Base-by-base conservation (phyloP, 2,329 filamentous ascomycete genomes). In the Aspergillus persii region DNA sequence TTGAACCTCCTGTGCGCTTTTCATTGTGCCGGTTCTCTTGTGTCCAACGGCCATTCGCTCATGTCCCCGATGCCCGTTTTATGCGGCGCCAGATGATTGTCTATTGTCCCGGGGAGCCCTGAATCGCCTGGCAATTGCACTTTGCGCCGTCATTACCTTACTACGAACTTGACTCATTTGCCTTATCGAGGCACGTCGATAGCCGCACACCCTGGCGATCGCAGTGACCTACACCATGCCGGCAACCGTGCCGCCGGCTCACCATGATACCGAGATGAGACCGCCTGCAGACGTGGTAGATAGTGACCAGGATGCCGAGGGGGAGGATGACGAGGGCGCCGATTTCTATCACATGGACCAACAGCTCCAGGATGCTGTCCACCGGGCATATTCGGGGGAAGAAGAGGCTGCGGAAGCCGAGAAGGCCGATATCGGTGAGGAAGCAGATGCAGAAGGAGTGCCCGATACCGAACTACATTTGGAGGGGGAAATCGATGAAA, bases 401-500 rank as follows among this genome's bases (percentile, higher is more conserved):
- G 72, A 75, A 52, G 62, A 67, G 8, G 65, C 63, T 33, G 69
- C 67, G 12, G 71, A 74, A 33, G 65, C 65, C 26, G 66, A 61
- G 30, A 63, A 68, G 31, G 58, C 59, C 27, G 66, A 78, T 36
- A 50, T 53, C 26, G 76, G 77, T 47, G 66, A 61, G 15, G 68
- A 78, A 54, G 69, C 66, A 30, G 74, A 77, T 50, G 63, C 61
- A 56, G 68, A 69, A 57, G 66, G 69, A 50, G 66, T 68, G 33
- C 59, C 62, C 12, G 65, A 67, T 60, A 57, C 57, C 29, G 66
- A 68, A n/a, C 30, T 63, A 48, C 50, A 59, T 41, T 11, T 67
- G 50, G 68, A 64, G 53, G 77, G 74, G 48, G 81, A 78, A 2
- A 79, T 80, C 30, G 78, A 80, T 7, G 81, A 80, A 4, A 68